Evolutionary conservation across 352 stramenopile genomes (phyloP), one percentile per base, ranked within the genome.

Genomic region (Aphanomyces euteiches): DNA sequence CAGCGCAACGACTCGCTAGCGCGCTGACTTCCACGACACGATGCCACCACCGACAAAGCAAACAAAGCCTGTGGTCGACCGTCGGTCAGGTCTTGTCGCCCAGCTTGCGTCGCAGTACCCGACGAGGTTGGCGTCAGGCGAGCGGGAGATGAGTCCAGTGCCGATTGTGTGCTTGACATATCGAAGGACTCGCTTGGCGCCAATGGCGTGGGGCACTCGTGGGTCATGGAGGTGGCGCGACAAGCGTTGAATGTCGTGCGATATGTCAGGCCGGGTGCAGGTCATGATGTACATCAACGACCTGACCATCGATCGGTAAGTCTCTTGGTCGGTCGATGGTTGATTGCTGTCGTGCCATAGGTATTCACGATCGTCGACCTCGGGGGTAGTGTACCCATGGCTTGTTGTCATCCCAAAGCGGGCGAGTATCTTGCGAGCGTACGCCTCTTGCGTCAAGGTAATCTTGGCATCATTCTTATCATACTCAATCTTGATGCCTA

Each of bases 261-360:
- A 60, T 34, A 78, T 69, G 39, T 78, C 71, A 1, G 74, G 66
- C 13, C 74, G 38, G 0, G 74, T 69, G 61, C 71, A 73, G 0
- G 71, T 69, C 15, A 72, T 66, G 39, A 77, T 21, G 67, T 77
- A 77, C 10, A 59, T 38, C 5, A 77, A 47, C 7, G 37, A 63
- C 1, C 67, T 66, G 1, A 74, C 47, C 1, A 74, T 37, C n/a
- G 67, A 65, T 1, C 57, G 43, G 39, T 70, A 69, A 36, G 38
- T 28, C 8, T 50, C 38, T 47, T 59, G 38, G 3, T 66, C 58
- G 10, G 43, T 37, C 57, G 38, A 1, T 15, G 34, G 58, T 2
- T 15, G 15, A 15, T 63, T 3, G 28, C 1, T 28, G 43, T 66
- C 58, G 3, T 53, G 19, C 58, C 58, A 57, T 50, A 59, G 1